Conservation (phyloP, 2,329 filamentous ascomycete genomes). For the Colletotrichum sidae region DNA sequence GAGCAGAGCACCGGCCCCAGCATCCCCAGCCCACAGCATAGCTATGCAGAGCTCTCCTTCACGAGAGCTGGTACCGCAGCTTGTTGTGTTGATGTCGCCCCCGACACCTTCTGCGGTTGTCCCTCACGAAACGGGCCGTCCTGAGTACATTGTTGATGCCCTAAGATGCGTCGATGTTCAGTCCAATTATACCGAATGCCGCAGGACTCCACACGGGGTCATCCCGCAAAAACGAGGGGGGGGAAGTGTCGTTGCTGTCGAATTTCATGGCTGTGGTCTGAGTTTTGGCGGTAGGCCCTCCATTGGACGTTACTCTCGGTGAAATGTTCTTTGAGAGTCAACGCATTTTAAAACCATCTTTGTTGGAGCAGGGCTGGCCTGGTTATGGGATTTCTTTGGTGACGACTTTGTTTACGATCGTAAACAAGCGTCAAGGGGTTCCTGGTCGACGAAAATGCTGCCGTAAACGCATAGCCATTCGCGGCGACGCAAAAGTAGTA, state of each 20-base stretch:
- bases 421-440: not conserved
- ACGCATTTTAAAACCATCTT: no score
- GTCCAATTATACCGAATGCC: slow-evolving; percentile 11
- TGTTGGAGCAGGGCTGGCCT: no score
- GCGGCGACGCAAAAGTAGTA: not conserved
- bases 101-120: not conserved
- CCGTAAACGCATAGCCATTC: slow-evolving; percentile 1
- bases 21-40: no score
- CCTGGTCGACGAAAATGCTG: slow-evolving; percentile 20
- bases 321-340: slow-evolving; percentile 15
- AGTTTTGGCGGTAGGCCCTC: slow-evolving; percentile 1
- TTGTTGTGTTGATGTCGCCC: slow-evolving; percentile 10
- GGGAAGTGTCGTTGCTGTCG: not conserved
- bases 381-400: no score
- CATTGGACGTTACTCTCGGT: slow-evolving; percentile 24
- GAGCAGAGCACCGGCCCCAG: no score
- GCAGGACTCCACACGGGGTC: slow-evolving; percentile 20
- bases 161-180: slow-evolving; percentile 17
- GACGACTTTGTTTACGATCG: not conserved
- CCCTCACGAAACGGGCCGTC: slow-evolving; percentile 7
- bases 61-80: not conserved
- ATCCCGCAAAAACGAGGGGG: slow-evolving; percentile 18
- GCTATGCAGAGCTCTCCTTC: no score
- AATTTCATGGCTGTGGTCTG: slow-evolving; percentile 19
- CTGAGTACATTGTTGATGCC: slow-evolving; percentile 8